phyloP scores from a whole-genome alignment of 73 alveolate genomes.

The Paramecium sexaurelia region DNA sequence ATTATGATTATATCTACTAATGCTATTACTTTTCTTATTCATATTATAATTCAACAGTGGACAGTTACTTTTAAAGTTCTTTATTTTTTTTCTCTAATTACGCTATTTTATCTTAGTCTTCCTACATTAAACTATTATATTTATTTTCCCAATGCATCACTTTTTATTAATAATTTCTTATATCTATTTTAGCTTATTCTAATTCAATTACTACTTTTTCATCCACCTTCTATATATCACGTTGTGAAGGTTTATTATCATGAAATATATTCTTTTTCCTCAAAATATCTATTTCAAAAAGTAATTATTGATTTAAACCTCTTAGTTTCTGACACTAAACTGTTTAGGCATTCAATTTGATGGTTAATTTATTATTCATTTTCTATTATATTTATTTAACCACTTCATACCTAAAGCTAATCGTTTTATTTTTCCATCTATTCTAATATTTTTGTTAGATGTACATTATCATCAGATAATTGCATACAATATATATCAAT shows the following conservation, averaged over 20 bases:
- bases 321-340: not conserved
- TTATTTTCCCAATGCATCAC: not conserved
- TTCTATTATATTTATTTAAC: not conserved
- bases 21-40: not conserved
- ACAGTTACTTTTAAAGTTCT: not conserved
- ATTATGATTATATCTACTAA: not conserved
- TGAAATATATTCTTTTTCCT: not conserved
- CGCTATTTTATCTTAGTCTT: not conserved
- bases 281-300: not conserved
- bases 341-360: not conserved
- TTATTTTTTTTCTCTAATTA: constrained; percentile 12
- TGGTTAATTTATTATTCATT: not conserved
- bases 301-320: not conserved
- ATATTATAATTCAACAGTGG: not conserved
- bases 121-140: not conserved
- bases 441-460: not conserved
- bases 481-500: not conserved
- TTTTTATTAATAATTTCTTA: not conserved
- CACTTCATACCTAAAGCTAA: not conserved
- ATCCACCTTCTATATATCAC: not conserved
- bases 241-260: not conserved
- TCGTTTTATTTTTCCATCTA: not conserved
- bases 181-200: constrained; percentile 37
- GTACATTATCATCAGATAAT: not conserved
- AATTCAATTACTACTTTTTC: constrained; percentile 30